Evolutionary conservation across 1,284 basidiomycete species (phyloP), one percentile per base, ranked within the genome.

Genomic region (Sporisorium sorghi): DNA sequence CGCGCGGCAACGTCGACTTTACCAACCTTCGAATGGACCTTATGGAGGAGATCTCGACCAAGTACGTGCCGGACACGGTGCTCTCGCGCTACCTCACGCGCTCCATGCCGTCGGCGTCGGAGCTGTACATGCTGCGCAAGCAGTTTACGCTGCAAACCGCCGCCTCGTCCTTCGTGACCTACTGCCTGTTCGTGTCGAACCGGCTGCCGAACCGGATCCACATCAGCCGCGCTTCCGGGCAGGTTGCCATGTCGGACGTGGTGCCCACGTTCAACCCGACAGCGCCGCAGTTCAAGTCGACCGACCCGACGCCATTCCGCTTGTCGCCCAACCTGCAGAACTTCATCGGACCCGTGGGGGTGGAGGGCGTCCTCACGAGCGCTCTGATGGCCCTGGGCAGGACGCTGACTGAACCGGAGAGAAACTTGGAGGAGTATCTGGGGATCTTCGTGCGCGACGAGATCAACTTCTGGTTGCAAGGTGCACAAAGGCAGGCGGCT

Each of bases 111-210:
- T 89, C 89, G 5, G 90, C 96, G 1, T 90, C 90, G 64, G 94
- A 97, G 77, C 88, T 99, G 6, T 99, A 96, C 95, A 89, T 93
- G 69, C 93, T 98, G 90, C 90, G 97, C 72, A 99, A 97, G 87
- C 94, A 97, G 85, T 97, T 99, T 85, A 91, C 95, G 11, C 86
- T 92, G 44, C 95, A 99, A 84, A 88, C 93, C 44, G 93, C 97
- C 0, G 89, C 93, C 0, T 90, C 90, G 42, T 92, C 92, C 79
- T 99, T 99, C 88, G 91, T 97, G 88, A 97, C 94, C 9, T 97
- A 93, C 83, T 87, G 92, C 43, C 89, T 97, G 75, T 93, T 90
- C 77, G 88, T 99, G 54, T 91, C 91, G 49, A 92, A 91, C 80
- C 90, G 97, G 44, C 87, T 90, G 7, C 96, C 96, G 0, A 87